Evolutionary conservation across 768 basidiomycete species (phyloP).

Genomic region (Cystoderma amianthinum): DNA sequence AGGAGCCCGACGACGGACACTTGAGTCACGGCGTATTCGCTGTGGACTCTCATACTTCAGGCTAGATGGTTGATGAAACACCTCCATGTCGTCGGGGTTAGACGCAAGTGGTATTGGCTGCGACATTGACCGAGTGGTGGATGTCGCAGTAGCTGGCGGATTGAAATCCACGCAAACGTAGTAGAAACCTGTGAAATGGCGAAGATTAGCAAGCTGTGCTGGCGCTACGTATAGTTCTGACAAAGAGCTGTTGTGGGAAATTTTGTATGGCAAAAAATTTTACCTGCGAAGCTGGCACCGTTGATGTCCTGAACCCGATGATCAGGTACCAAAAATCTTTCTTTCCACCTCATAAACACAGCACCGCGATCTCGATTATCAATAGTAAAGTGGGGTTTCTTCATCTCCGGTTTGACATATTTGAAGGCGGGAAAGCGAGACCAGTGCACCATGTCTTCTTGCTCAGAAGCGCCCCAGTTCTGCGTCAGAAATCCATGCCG

Average conservation of each 20-base stretch:
- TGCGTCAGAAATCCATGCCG: constrained; percentile 88
- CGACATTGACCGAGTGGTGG: constrained; percentile 20
- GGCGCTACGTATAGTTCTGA: neutral
- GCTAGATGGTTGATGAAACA: constrained; percentile 18
- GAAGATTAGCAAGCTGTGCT: constrained; percentile 7
- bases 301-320: constrained; percentile 91
- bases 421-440: constrained; percentile 87
- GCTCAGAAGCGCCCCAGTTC: constrained; percentile 86
- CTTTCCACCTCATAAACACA: constrained; percentile 97
- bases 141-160: constrained; percentile 38
- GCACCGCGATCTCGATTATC: constrained; percentile 70
- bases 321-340: constrained; percentile 92
- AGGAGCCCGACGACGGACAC: constrained; percentile 38
- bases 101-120: constrained; percentile 12
- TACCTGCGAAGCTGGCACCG: constrained; percentile 92
- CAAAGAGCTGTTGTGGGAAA: constrained; percentile 3
- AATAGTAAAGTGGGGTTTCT: constrained; percentile 73
- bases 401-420: constrained; percentile 72
- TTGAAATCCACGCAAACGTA: constrained; percentile 93
- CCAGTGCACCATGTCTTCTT: constrained; percentile 94
- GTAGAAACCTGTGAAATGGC: constrained; percentile 70
- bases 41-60: constrained; percentile 28
- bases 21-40: constrained; percentile 39
- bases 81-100: constrained; percentile 9
- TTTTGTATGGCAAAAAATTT: constrained; percentile 17